Percentiles rank a stretch among this genome's conserved stretches.
Conservation (phyloP, 805 yeast species). For the Saccharomyces eubayanus region DNA sequence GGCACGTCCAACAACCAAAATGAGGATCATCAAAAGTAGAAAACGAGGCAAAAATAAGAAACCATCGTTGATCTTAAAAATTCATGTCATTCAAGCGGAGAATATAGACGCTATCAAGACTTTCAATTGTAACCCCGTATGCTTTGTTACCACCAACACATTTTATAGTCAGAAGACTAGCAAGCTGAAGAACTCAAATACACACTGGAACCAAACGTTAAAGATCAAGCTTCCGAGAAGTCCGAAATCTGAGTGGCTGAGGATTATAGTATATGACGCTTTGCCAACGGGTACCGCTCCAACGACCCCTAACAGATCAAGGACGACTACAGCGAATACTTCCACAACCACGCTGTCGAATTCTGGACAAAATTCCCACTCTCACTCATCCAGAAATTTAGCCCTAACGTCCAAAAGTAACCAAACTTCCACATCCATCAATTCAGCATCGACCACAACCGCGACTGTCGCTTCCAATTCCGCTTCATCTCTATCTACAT, state of each 20-base stretch:
- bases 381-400: not conserved
- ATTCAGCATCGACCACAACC: not conserved
- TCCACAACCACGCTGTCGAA: not conserved
- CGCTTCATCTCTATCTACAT: not conserved
- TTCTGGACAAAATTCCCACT: not conserved
- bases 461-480: not conserved
- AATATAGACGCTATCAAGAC: constrained; percentile 19
- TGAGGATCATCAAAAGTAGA: constrained; percentile 15
- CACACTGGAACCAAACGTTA: constrained; percentile 22
- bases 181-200: constrained; percentile 15
- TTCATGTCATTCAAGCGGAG: constrained; percentile 17
- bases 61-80: constrained; percentile 14
- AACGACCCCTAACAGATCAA: not conserved
- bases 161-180: constrained; percentile 18
- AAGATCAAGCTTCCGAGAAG: constrained; percentile 22
- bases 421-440: not conserved
- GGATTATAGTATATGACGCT: constrained; percentile 26
- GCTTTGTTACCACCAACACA: constrained; percentile 23
- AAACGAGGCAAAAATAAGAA: constrained; percentile 7
- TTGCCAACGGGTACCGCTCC: constrained; percentile 10
- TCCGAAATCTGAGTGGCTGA: constrained; percentile 22
- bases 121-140: constrained; percentile 26
- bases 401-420: constrained; percentile 1
- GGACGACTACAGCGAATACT: not conserved
- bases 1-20: not conserved